phyloP scores from a whole-genome alignment of 2,329 filamentous ascomycete genomes.

The Aspergillus caelatus region DNA sequence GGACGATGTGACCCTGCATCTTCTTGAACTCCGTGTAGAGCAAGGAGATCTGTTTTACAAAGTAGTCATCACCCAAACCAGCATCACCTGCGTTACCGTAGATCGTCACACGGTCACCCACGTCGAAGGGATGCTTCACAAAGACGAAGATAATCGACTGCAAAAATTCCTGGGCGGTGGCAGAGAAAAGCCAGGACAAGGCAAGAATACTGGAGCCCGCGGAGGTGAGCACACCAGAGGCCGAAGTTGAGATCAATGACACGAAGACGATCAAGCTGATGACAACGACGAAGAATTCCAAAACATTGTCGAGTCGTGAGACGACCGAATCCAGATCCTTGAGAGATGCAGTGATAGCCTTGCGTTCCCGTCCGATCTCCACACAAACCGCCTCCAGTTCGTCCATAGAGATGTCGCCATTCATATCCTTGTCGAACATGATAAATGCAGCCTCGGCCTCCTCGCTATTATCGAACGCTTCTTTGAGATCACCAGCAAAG shows the following conservation, averaged over 20 bases:
- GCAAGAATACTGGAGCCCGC: constrained; percentile 86
- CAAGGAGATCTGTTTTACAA: constrained; percentile 90
- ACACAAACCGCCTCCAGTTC: constrained; percentile 92
- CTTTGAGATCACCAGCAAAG: constrained; percentile 73
- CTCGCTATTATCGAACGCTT: constrained; percentile 78
- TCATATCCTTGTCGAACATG: constrained; percentile 96
- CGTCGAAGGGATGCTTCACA: constrained; percentile 95
- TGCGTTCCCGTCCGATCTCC: constrained; percentile 91
- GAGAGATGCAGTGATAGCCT: constrained; percentile 89
- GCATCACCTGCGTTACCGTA: constrained; percentile 86
- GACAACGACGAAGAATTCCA: constrained; percentile 81
- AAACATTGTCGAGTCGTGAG: constrained; percentile 82
- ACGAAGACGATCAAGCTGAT: constrained; percentile 85
- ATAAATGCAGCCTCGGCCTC: constrained; percentile 86
- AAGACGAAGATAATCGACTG: constrained; percentile 96
- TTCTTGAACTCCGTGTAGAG: constrained; percentile 98
- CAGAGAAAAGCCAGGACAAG: constrained; percentile 88
- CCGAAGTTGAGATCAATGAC: constrained; percentile 84
- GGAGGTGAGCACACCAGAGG: constrained; percentile 87
- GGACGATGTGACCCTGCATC: constrained; percentile 94
- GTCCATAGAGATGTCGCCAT: constrained; percentile 94
- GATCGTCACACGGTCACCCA: constrained; percentile 87
- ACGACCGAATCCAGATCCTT: constrained; percentile 96
- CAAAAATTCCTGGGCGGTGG: constrained; percentile 90
- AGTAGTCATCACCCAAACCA: constrained; percentile 86